Conservation (phyloP, 345 rosid genomes). For the Aquilaria sinensis region DNA sequence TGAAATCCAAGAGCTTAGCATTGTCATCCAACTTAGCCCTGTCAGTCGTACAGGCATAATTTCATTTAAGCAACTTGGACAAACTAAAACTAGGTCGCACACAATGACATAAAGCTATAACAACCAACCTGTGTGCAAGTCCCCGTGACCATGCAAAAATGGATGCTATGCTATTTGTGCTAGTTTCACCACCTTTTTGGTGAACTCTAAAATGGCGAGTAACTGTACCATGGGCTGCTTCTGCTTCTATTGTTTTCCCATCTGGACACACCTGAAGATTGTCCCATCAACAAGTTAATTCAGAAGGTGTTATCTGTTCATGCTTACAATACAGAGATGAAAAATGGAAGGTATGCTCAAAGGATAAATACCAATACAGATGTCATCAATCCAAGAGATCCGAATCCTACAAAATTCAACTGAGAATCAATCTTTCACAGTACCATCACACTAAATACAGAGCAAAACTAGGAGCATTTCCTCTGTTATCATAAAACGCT, state of each 20-base stretch:
- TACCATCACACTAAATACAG: not conserved
- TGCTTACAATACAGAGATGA: not conserved
- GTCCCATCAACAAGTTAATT: slow-evolving; percentile 3
- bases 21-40: slow-evolving; percentile 95
- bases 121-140: slow-evolving; percentile 78
- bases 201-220: slow-evolving; percentile 96
- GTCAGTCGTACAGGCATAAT: slow-evolving; percentile 6
- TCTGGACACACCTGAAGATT: slow-evolving; percentile 86
- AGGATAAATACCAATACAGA: slow-evolving; percentile 72
- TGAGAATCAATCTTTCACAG: slow-evolving; percentile 2
- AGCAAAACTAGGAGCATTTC: not conserved
- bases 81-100: not conserved
- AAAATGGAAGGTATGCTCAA: too few relatives aligned
- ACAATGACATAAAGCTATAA: not conserved
- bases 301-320: not conserved
- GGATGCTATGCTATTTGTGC: slow-evolving; percentile 99
- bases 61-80: not conserved
- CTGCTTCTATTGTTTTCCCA: slow-evolving; percentile 98
- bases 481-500: not conserved
- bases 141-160: slow-evolving; percentile 99
- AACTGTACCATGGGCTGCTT: slow-evolving; percentile 98
- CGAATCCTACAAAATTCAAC: slow-evolving; percentile 54
- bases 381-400: slow-evolving; percentile 98
- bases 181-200: slow-evolving; percentile 99
- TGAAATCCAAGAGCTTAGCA: slow-evolving; percentile 67